A percentile compares a stretch with the other conserved stretches of the same genome.
Conservation (phyloP, 2,329 filamentous ascomycete species). For the Onygenales sp. region DNA sequence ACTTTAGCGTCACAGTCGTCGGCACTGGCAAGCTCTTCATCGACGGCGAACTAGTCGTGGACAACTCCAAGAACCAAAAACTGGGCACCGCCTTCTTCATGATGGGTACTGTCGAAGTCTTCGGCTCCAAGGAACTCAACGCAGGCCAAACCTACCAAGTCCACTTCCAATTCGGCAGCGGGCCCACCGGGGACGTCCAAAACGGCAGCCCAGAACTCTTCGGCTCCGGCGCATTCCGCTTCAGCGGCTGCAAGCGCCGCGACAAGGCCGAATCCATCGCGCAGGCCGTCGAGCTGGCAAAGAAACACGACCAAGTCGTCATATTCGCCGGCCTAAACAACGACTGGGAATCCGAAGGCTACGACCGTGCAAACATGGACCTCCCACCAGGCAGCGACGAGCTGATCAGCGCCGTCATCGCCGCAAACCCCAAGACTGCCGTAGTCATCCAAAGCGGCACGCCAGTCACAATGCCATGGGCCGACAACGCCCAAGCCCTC, state of each 20-base stretch:
- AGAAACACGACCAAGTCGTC: constrained; percentile 64
- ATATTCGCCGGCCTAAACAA: constrained; percentile 68
- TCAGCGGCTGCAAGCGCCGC: constrained; percentile 52
- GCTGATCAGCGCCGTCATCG: constrained; percentile 54
- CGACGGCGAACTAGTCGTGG: constrained; percentile 52
- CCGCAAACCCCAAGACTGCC: constrained; percentile 58
- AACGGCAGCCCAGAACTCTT: constrained; percentile 40
- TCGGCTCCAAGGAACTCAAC: constrained; percentile 47
- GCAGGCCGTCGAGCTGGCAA: constrained; percentile 58
- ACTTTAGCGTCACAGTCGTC: constrained; percentile 57
- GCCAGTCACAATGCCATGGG: constrained; percentile 47
- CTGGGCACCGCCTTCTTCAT: constrained; percentile 58
- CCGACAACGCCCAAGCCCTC: constrained; percentile 42
- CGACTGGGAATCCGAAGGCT: constrained; percentile 73
- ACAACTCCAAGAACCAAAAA: constrained; percentile 56
- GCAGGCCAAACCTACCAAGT: constrained; percentile 51
- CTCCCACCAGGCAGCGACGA: constrained; percentile 47
- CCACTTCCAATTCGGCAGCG: constrained; percentile 51
- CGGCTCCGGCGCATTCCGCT: constrained; percentile 51
- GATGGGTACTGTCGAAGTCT: constrained; percentile 54
- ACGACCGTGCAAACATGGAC: constrained; percentile 49
- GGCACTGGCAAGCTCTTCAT: constrained; percentile 58
- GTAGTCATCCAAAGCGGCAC: constrained; percentile 72
- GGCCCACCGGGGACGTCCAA: constrained; percentile 49
- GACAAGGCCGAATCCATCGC: constrained; percentile 51